Base-by-base conservation (phyloP, 2,329 filamentous ascomycete genomes). In the Claviceps paspali region DNA sequence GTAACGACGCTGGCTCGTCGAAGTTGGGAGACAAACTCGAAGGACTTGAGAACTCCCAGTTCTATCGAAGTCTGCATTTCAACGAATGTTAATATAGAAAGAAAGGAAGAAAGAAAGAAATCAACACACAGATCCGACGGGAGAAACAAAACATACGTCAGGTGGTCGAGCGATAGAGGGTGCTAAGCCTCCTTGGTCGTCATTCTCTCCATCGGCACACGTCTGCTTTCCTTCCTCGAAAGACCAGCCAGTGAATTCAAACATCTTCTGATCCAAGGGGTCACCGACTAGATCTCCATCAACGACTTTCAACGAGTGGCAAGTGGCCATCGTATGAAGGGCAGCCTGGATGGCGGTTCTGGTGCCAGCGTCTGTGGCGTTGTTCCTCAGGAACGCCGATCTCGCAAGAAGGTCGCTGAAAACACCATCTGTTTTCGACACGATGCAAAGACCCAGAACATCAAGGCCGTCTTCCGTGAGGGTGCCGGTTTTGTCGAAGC, bases 401-500 rank as follows among this genome's bases (percentile, higher is more conserved):
- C 83, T 74, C 0, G 76, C 70, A 12, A 93, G 65, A 4, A 94
- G 67, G 14, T 91, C 82, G 36, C 77, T 79, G 49, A 96, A 92
- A 37, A 71, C 61, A 29, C 69, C 64, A 3, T 61, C 58, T 1
- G 69, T 68, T 34, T 69, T 65, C 39, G 80, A 75, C 8, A 85
- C 84, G 6, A 91, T 76, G 24, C 85, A 76, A 15, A 94, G 76
- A 10, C 91, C 91, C 10, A 98, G 68, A 14, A 98, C 84, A 55
- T 98, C 92, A 29, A 98, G 63, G 0, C 91, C 91, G 55, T 98
- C 91, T 57, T 96, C 91, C 0, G 91, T 98, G 38, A 98, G 64
- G 0, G 91, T 98, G n/a, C 91, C 91, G 1, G 91, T 98, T 62
- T 98, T 98, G 61, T 98, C 91, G 46, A 98, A 98, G 58, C 88